A percentile compares a stretch with the other conserved stretches of the same genome.
These are phyloP conservation scores for Aechmea fasciata DNA, from an alignment of 176 grass and related monocot species.

Conservation along the genomic window DNA sequence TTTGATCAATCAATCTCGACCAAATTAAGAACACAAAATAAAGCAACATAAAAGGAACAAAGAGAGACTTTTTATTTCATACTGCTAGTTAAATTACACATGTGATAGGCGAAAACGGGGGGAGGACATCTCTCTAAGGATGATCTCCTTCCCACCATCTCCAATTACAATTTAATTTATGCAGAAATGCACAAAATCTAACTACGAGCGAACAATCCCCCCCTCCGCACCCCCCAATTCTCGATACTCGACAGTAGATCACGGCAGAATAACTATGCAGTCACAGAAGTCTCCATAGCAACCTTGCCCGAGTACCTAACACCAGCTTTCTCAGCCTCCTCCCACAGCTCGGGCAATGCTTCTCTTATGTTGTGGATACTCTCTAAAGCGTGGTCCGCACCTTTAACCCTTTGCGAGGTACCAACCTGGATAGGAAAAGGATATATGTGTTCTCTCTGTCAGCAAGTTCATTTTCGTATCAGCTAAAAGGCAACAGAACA, in stretches of 20 bases:
- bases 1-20: too few relatives aligned
- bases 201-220: not conserved
- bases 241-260: not conserved
- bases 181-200: conserved; percentile 6
- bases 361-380: conserved; percentile 84
- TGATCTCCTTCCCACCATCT: not conserved
- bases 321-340: conserved; percentile 57
- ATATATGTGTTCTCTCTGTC: not conserved
- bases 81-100: conserved; percentile 14
- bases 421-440: conserved; percentile 43
- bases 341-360: conserved; percentile 77
- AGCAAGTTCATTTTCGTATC: too few relatives aligned
- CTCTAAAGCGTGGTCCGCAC: conserved; percentile 77
- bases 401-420: conserved; percentile 52
- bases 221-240: not conserved
- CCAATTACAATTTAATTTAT: conserved; percentile 4
- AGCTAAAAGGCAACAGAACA: not conserved
- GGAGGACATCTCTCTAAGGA: not conserved
- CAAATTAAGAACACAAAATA: not conserved
- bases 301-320: conserved; percentile 55
- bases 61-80: conserved; percentile 22
- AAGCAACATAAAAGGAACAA: not conserved
- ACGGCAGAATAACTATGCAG: conserved; percentile 20
- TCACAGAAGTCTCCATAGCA: conserved; percentile 60
- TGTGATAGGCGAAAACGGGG: not conserved